Evolutionary conservation across 306 rosid genomes (phyloP).

Genomic region (Ceratonia siliqua): DNA sequence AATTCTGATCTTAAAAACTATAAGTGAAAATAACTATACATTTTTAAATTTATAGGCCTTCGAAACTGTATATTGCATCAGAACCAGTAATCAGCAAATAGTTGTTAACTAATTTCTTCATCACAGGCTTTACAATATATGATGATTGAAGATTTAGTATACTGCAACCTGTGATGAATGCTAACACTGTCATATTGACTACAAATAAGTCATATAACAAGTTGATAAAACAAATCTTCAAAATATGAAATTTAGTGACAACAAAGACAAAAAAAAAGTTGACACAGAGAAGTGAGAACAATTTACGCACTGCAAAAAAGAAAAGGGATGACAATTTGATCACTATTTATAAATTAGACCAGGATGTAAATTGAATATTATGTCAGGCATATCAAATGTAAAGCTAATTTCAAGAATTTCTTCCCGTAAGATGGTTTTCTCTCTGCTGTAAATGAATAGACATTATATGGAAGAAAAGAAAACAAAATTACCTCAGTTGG

Average conservation of each 20-base stretch:
- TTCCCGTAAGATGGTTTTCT: slow-evolving; percentile 5
- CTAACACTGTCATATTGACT: background rate
- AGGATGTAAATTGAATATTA: background rate
- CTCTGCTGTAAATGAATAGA: slow-evolving; percentile 32
- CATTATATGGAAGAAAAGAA: slow-evolving; percentile 12
- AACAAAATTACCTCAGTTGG: slow-evolving; percentile 88
- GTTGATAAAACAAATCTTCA: background rate
- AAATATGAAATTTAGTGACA: background rate
- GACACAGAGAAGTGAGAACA: background rate
- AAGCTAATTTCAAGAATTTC: too few relatives aligned
- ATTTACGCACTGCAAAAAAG: background rate
- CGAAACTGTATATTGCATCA: background rate
- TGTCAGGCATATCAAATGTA: background rate
- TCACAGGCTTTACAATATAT: background rate
- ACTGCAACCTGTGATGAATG: background rate
- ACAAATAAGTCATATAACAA: background rate
- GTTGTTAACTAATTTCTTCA: background rate
- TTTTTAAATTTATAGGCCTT: background rate
- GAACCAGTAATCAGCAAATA: background rate
- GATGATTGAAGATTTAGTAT: too few relatives aligned
- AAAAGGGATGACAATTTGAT: background rate
- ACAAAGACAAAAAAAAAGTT: background rate
- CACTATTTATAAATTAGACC: background rate
- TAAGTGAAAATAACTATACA: background rate
- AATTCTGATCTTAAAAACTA: background rate